Base-by-base conservation (phyloP, 2,329 filamentous ascomycete species). In the Gliomastix tumulicola region DNA sequence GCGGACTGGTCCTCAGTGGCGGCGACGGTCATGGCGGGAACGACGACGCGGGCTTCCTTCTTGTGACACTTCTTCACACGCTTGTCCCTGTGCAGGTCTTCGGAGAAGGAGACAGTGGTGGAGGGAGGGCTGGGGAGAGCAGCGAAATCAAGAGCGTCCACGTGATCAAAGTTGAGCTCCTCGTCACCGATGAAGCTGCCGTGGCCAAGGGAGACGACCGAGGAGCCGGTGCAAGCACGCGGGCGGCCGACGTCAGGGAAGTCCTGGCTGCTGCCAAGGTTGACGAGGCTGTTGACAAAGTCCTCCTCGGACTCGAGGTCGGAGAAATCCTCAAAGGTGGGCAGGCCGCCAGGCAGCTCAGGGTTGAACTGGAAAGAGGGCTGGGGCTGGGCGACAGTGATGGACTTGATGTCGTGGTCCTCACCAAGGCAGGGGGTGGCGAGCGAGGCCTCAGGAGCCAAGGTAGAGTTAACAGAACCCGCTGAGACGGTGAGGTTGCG, bases 241-340 rank as follows among this genome's bases (percentile, higher is more conserved):
- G 78, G 76, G 47, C 89, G 79, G 67, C 87, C 88, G 53, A 75
- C 65, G 59, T 82, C 79, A 34, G 72, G 65, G 27, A 68, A 63
- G 16, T 69, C 41, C 19, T 50, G 44, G 46, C 48, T 27, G 46
- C 47, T 25, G 30, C 39, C 46, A 6, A 88, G 82, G 53, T 86
- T 79, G 45, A 88, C 80, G 8, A 94, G 74, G 38, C 76, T 82
- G 50, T 79, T 74, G 51, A 56, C 54, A 28, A 94, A 88, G 56
- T 92, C 87, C 72, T 94, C 87, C 51, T 95, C 89, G 1, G 85
- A 88, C 57, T 95, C 89, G 39, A 95, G 74, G 51, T 94, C 88
- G 18, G 89, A 92, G 47, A 94, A 78, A 46, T 88, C 84, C 59
- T 94, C 86, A 49, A 94, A 94, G 8, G 73, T 69, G 19, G 84